Percentiles rank a stretch among this genome's conserved stretches.
These are phyloP conservation scores for Coniochaeta sp. DNA, from an alignment of 2,329 filamentous ascomycete species.

Conservation along the genomic window DNA sequence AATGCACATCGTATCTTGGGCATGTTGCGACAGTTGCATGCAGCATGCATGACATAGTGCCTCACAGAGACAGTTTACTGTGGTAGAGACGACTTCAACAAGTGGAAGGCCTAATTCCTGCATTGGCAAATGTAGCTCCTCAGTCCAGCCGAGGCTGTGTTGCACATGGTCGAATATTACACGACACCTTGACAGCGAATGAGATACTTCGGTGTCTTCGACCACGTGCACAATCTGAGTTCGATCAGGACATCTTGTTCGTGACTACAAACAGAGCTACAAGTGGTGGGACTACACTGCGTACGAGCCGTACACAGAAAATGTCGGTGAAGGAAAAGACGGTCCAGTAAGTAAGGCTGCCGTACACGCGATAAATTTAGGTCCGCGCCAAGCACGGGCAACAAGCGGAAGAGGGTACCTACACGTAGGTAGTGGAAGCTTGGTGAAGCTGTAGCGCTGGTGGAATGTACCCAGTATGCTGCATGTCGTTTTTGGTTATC, in stretches of 20 bases:
- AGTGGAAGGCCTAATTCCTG: neutral
- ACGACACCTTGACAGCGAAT: neutral
- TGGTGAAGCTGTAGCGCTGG: neutral
- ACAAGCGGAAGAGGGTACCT: too few relatives aligned
- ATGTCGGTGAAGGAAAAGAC: neutral
- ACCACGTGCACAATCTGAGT: neutral
- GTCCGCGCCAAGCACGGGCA: neutral
- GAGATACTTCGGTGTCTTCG: neutral
- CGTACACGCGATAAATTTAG: neutral
- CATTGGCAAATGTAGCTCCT: neutral
- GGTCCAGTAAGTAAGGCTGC: neutral
- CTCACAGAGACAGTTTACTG: neutral
- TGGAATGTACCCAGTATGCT: too few relatives aligned
- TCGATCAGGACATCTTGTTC: neutral
- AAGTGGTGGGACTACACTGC: neutral
- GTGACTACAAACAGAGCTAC: neutral
- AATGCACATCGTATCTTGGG: neutral
- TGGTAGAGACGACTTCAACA: neutral
- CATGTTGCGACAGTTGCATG: neutral
- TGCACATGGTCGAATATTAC: neutral
- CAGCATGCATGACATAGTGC: constrained; percentile 1
- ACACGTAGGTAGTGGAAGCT: neutral
- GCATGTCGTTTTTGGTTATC: too few relatives aligned
- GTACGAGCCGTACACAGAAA: neutral
- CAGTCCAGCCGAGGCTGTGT: neutral